Base-by-base conservation (phyloP, 2,329 filamentous ascomycete genomes). In the Talaromyces amestolkiae region DNA sequence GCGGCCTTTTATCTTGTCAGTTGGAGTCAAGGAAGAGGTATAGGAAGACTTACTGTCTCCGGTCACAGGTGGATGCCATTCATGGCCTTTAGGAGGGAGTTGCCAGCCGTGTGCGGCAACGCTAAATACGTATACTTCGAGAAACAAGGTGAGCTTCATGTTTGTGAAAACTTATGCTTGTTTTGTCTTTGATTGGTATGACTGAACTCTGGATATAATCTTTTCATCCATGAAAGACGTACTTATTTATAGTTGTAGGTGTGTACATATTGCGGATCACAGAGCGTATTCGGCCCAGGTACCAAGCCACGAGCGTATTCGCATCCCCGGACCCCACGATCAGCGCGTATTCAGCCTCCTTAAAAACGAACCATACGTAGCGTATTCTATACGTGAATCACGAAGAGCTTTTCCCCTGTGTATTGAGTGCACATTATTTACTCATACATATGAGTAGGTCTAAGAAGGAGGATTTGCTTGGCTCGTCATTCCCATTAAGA, bases 61-160 rank as follows among this genome's bases (percentile, higher is more conserved):
- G 37, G 19, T 31, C 9, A 51, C 53, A 22, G 62, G 62, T 51
- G 62, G 62, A 27, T 64, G 62, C 62, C 62, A 64, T 24, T 60
- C 62, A 64, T 64, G 62, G 8, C 62, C 62, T 51, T 58, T 22
- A 3, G 43, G 54, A 1, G 56, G 37, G 39, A 45, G 15, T 45
- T 49, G 41, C 54, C 19, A 59, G 17, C 51, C 45, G 13, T 37
- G n/a, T 35, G 17, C 43, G 11, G 54, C 54, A 49, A 64, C 15
- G 53, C 41, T n/a, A 41, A 59, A 59, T 9, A 59, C 19, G 10
- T 13, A 47, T 53, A 59, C 27, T 27, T 51, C n/a, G 22, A 58
- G 17, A 11, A 64, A 59, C 15, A 53, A 53, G 5, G 31, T 51
- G 3, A 56, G 7, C 33, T 64, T 64, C 62, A 64, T 64, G 15